Base-by-base conservation (phyloP, 768 basidiomycete species). In the Hydnum rufescens region DNA sequence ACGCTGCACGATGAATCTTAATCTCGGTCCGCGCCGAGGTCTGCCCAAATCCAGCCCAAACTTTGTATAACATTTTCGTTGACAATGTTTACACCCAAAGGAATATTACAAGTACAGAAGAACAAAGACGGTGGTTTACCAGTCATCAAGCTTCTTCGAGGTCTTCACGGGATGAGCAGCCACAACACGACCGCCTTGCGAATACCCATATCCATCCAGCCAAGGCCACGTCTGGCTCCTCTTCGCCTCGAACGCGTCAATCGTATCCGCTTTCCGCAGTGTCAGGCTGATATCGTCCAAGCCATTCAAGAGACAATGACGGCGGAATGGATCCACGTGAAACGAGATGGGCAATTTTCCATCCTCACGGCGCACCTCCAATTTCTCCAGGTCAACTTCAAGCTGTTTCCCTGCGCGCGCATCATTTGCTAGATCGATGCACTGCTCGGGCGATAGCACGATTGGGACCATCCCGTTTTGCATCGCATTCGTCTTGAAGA, bases 281-380 rank as follows among this genome's bases (percentile, higher is more conserved):
- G 95, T 99, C 65, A 99, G 70, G 42, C 82, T 90, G 57, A 99
- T 93, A 61, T 96, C 95, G 64, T 99, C 95, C 58, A 97, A 68
- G 30, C 95, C 95, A 61, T 99, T 90, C 66, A 99, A 64, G 64
- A 99, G 68, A 64, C 95, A 92, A 63, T 93, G 86, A 52, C 87
- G 71, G 57, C 92, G 74, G 82, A 97, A 99, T 0, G 80, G 68
- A 66, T 99, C 95, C 48, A 80, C 77, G 34, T 72, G 70, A 69
- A 99, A 99, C 39, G 72, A 53, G 57, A 95, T 78, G 19, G 80
- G 63, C 2, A 74, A 66, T 60, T 85, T 74, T 51, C 85, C 80
- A 61, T 81, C 82, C 19, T 65, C 62, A 44, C 69, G 62, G 54
- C 80, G 71, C 55, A 92, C 74, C 65, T 84, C 79, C 64, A 80